These are phyloP conservation scores for Yamadazyma friedrichii DNA, from an alignment of 1,139 yeast genomes.

Conservation along the genomic window DNA sequence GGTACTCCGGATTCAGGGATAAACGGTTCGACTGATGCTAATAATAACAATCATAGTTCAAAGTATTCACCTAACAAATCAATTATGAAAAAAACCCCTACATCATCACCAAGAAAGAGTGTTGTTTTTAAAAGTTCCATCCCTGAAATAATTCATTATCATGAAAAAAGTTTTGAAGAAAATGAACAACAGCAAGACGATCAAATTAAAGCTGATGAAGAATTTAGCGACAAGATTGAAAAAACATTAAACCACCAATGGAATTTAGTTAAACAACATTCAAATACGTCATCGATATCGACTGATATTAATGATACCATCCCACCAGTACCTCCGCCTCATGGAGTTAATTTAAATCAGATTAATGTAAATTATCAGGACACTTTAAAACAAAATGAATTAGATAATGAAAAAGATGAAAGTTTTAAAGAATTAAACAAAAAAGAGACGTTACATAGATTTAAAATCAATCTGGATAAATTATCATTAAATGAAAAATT, in stretches of 20 bases:
- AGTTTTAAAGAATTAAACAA: conserved; percentile 16
- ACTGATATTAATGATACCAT: conserved; percentile 16
- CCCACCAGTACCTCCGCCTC: conserved; percentile 35
- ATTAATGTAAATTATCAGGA: conserved; percentile 7
- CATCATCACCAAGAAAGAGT: conserved; percentile 36
- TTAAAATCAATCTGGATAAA: conserved; percentile 27
- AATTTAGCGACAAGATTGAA: conserved; percentile 13
- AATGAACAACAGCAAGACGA: conserved; percentile 5
- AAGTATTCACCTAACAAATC: conserved; percentile 37
- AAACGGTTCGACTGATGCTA: background rate
- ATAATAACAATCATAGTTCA: background rate
- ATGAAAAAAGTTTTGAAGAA: conserved; percentile 5
- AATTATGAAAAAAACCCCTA: conserved; percentile 35
- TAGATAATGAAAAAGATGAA: conserved; percentile 16
- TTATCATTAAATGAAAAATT: conserved; percentile 41
- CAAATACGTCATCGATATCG: conserved; percentile 9
- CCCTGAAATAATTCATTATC: conserved; percentile 40
- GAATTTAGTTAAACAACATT: conserved; percentile 17
- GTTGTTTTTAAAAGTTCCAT: conserved; percentile 36
- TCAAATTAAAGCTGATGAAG: conserved; percentile 8
- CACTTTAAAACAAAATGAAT: conserved; percentile 1
- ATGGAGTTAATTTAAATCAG: conserved; percentile 12
- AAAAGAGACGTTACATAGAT: conserved; percentile 19
- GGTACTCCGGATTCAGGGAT: background rate
- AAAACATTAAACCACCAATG: conserved; percentile 24